Evolutionary conservation across 768 basidiomycete genomes (phyloP), one percentile per base, ranked within the genome.

Genomic region (Pulveroboletus frians): DNA sequence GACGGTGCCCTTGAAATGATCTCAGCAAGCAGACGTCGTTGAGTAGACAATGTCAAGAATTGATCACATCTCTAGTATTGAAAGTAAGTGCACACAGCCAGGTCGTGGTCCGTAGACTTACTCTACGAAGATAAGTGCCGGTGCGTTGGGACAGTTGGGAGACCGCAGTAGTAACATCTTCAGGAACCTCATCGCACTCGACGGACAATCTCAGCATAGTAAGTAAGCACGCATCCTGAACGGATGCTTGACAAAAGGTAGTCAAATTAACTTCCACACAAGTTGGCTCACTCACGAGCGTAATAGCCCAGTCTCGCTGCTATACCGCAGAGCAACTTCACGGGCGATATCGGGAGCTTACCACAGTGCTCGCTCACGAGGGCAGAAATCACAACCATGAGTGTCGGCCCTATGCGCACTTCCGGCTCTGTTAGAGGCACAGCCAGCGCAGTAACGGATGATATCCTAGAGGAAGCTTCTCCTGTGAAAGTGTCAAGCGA

Each of bases 211-310:
- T 76, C 31, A 90, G 66, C 83, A 92, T 85, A 3, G 83, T 75
- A 29, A 91, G 62, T 27, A 92, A 66, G 51, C 80, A 80, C 4
- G 80, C 80, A 50, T 92, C 89, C 61, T 87, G 85, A 8, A 91
- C 78, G 26, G 83, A 71, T 30, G 77, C 88, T 91, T 52, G 42
- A 10, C 20, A 41, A 29, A 21, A 35, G 5, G 43, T 11, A 20
- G 26, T 46, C 39, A 51, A 38, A 36, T n/a, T 39, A 31, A 21
- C 31, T 40, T 47, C 55, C 43, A 38, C 52, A 49, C 54, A 38
- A 54, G 52, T 37, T 20, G 36, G 63, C 59, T 42, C 20, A 65
- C 78, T 60, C 54, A 83, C 84, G 61, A 43, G 72, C 58, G 56
- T 73, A 76, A 3, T 57, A 59, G 13, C 55, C 49, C 9, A 86